Evolutionary conservation across 2,329 filamentous ascomycete species (phyloP).

Genomic region (Ciborinia camelliae): DNA sequence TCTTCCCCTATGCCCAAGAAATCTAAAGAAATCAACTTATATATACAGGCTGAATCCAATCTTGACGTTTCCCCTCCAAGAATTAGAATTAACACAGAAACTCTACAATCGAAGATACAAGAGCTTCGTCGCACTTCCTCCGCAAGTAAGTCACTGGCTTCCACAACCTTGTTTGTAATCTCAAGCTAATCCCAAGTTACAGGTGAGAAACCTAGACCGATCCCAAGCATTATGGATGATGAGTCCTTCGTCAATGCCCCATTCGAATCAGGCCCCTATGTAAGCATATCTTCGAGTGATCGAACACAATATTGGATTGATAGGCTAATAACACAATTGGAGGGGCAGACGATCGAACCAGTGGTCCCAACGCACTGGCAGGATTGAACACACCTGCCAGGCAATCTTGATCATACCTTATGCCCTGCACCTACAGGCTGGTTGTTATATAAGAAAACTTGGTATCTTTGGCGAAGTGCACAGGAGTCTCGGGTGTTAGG

Average conservation of each 20-base stretch:
- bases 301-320: neutral
- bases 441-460: neutral
- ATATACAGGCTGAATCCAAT: neutral
- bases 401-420: neutral
- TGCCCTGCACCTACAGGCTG: neutral
- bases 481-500: neutral
- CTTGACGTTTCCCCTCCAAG: neutral
- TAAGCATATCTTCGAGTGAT: neutral
- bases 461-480: neutral
- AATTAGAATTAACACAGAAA: neutral
- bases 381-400: neutral
- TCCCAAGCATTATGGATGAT: conserved; percentile 3
- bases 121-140: neutral
- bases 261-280: neutral
- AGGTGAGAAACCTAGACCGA: conserved; percentile 3
- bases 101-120: neutral
- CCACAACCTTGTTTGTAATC: neutral
- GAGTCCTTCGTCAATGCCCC: neutral
- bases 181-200: neutral
- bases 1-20: neutral
- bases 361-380: conserved; percentile 12
- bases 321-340: neutral
- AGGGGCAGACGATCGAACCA: neutral
- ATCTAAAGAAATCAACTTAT: neutral
- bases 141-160: neutral